These are phyloP conservation scores for Entomortierella parvispora DNA, from an alignment of 192 early-diverging fungal species.

Conservation along the genomic window DNA sequence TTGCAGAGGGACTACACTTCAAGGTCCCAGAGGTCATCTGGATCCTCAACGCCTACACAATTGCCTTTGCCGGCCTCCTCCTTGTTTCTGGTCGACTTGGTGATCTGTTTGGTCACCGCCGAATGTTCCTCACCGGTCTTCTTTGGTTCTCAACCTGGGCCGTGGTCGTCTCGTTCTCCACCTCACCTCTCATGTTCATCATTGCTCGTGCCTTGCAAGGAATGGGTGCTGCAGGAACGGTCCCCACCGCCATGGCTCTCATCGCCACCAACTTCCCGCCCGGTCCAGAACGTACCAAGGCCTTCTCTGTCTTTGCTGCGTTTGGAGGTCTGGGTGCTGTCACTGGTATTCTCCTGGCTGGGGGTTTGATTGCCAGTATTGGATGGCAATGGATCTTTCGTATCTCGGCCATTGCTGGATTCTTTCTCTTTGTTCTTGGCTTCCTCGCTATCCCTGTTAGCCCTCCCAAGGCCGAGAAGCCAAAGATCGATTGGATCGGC, in stretches of 20 bases:
- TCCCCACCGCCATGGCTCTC: slow-evolving; percentile 45
- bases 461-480: slow-evolving; percentile 8
- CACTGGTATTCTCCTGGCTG: slow-evolving; percentile 35
- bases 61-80: slow-evolving; percentile 50
- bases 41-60: slow-evolving; percentile 48
- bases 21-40: slow-evolving; percentile 13
- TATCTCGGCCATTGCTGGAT: slow-evolving; percentile 31
- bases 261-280: slow-evolving; percentile 32
- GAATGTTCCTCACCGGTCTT: slow-evolving; percentile 44
- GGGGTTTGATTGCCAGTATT: slow-evolving; percentile 38
- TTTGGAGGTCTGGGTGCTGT: slow-evolving; percentile 42
- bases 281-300: slow-evolving; percentile 36
- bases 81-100: slow-evolving; percentile 43
- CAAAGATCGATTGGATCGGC: slow-evolving; percentile 33
- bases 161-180: slow-evolving; percentile 34
- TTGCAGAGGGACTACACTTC: slow-evolving; percentile 25
- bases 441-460: slow-evolving; percentile 27
- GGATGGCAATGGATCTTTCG: slow-evolving; percentile 54
- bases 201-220: slow-evolving; percentile 46
- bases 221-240: slow-evolving; percentile 44
- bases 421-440: slow-evolving; percentile 20
- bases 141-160: slow-evolving; percentile 33
- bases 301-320: slow-evolving; percentile 42
- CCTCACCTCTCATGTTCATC: slow-evolving; percentile 36
- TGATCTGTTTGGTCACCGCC: slow-evolving; percentile 50